Evolutionary conservation across 2,329 filamentous ascomycete genomes (phyloP).

Genomic region (Neopestalotiopsis clavispora): DNA sequence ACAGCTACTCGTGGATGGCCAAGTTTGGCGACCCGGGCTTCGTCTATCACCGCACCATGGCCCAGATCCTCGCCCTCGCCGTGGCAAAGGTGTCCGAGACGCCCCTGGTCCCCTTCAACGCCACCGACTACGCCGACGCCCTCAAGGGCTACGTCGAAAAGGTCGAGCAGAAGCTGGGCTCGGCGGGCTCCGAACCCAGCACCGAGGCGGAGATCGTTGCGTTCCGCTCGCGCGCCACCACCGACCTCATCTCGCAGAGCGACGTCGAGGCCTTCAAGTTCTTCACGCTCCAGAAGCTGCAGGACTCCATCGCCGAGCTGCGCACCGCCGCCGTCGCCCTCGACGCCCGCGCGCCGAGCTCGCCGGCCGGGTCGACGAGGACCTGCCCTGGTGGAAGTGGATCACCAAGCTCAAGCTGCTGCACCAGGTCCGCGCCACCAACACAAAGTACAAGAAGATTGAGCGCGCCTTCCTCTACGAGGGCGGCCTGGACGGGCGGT

Average conservation of each 20-base stretch:
- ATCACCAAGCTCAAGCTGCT: constrained; percentile 69
- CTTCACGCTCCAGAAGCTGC: constrained; percentile 34
- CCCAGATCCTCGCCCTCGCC: constrained; percentile 68
- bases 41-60: constrained; percentile 69
- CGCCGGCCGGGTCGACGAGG: constrained; percentile 41
- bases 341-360: constrained; percentile 49
- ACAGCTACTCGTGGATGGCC: constrained; percentile 89
- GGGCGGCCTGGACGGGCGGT: constrained; percentile 76
- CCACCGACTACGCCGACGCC: constrained; percentile 66
- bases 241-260: constrained; percentile 32
- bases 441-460: constrained; percentile 81
- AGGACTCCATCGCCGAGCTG: constrained; percentile 36
- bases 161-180: constrained; percentile 54
- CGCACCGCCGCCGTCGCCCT: constrained; percentile 46
- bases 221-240: constrained; percentile 27
- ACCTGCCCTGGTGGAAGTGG: constrained; percentile 81
- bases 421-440: constrained; percentile 68
- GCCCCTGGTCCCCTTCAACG: constrained; percentile 67
- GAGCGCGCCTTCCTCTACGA: constrained; percentile 81
- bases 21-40: constrained; percentile 74
- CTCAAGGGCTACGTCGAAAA: constrained; percentile 57
- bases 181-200: constrained; percentile 28
- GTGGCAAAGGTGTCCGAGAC: constrained; percentile 65
- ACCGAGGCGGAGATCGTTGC: constrained; percentile 36
- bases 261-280: constrained; percentile 44